Evolutionary conservation across 345 rosid species (phyloP).

Genomic region (Fremontodendron californicum): DNA sequence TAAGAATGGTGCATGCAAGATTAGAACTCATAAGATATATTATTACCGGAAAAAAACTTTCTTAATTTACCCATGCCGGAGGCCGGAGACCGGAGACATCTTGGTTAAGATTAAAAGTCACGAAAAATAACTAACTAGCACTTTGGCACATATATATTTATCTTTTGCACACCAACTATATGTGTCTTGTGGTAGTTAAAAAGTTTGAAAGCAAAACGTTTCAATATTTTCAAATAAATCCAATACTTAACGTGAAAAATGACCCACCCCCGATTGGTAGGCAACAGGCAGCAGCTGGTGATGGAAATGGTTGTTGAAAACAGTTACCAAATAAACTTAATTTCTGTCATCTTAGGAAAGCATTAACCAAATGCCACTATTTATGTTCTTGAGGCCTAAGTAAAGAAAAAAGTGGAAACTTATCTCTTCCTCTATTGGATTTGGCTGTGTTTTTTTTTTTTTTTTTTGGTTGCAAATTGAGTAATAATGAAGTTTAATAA

Average conservation of each 20-base stretch:
- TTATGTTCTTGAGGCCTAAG: not conserved
- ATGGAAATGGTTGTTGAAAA: slow-evolving; percentile 36
- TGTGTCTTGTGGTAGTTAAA: not conserved
- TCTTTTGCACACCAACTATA: not conserved
- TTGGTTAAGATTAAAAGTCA: slow-evolving; percentile 21
- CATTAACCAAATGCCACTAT: slow-evolving; percentile 13
- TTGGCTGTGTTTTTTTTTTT: not conserved
- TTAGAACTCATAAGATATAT: not conserved
- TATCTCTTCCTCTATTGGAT: not conserved
- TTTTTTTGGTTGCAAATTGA: not conserved
- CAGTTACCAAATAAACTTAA: slow-evolving; percentile 28
- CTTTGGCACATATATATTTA: not conserved
- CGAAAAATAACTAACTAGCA: slow-evolving; percentile 16
- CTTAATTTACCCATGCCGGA: too few relatives aligned
- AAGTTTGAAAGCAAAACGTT: not conserved
- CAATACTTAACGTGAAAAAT: slow-evolving; percentile 1
- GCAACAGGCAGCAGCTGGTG: slow-evolving; percentile 21
- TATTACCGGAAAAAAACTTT: too few relatives aligned
- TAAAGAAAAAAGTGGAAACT: not conserved
- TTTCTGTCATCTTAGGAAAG: not conserved
- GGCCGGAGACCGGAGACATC: too few relatives aligned
- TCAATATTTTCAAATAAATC: not conserved
- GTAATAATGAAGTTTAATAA: not conserved
- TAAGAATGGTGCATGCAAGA: not conserved
- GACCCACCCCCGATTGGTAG: slow-evolving; percentile 13